A percentile compares a stretch with the other conserved stretches of the same genome.
phyloP scores from a whole-genome alignment of 305 asterid genomes.

The Petunia hybrid region DNA sequence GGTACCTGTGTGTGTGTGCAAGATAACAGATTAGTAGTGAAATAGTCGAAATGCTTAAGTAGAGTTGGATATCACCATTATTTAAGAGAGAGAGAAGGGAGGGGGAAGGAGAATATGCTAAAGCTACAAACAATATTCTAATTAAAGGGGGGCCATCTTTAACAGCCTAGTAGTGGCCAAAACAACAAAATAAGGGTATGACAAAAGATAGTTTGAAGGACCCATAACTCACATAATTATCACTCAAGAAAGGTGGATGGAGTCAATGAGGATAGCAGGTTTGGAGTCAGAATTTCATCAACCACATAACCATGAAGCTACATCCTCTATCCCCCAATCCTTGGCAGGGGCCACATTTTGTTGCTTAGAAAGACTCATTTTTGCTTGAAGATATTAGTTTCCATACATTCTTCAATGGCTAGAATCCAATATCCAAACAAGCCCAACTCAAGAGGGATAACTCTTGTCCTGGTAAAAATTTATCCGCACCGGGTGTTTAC shows the following conservation, averaged over 20 bases:
- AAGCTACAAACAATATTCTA: background rate
- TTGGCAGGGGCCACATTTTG: slow-evolving; percentile 20
- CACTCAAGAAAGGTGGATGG: slow-evolving; percentile 20
- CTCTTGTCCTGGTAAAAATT: no score
- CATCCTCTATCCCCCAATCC: background rate
- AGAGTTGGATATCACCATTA: no score
- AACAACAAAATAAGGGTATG: slow-evolving; percentile 10
- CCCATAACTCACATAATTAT: slow-evolving; percentile 11
- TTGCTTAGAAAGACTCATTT: slow-evolving; percentile 8
- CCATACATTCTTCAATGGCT: slow-evolving; percentile 21
- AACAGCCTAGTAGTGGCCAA: background rate
- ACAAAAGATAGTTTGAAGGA: slow-evolving; percentile 8
- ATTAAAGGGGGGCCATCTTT: slow-evolving; percentile 3
- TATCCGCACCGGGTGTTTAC: no score
- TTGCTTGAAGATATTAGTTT: slow-evolving; percentile 15
- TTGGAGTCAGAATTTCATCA: slow-evolving; percentile 36
- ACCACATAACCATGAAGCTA: slow-evolving; percentile 33
- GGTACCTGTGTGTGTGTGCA: no score
- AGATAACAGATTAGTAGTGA: no score
- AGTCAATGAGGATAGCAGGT: slow-evolving; percentile 45
- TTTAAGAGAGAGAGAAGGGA: background rate
- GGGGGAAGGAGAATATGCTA: background rate
- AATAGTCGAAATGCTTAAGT: no score
- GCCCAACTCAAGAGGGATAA: background rate
- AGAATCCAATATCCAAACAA: slow-evolving; percentile 20